These are phyloP conservation scores for Melastoma candidum DNA, from an alignment of 441 rosid genomes.

Conservation along the genomic window DNA sequence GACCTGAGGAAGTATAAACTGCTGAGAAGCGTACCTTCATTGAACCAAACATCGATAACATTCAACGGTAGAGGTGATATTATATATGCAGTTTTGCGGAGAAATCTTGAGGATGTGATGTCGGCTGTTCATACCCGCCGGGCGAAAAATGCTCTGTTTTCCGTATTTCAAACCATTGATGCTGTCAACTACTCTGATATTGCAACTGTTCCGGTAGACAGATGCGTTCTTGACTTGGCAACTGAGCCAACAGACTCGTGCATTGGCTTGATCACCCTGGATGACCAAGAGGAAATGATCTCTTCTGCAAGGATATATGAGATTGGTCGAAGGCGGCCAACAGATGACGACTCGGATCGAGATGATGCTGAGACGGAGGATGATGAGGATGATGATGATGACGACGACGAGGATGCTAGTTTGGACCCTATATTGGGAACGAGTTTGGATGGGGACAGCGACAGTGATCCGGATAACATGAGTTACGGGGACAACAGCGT, in stretches of 20 bases:
- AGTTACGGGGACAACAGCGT: conserved; percentile 54
- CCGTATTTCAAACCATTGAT: conserved; percentile 91
- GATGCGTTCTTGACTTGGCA: conserved; percentile 96
- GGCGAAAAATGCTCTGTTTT: conserved; percentile 68
- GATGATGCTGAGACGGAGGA: conserved; percentile 95
- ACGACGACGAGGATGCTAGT: conserved; percentile 40
- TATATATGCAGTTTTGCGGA: conserved; percentile 89
- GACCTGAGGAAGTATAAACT: conserved; percentile 81
- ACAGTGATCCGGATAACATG: conserved; percentile 63
- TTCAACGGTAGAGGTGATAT: conserved; percentile 88
- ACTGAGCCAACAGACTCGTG: conserved; percentile 91
- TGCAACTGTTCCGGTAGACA: conserved; percentile 82
- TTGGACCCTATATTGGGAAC: conserved; percentile 61
- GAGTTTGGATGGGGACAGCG: conserved; percentile 60
- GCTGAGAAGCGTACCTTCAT: conserved; percentile 83
- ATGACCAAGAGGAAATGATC: conserved; percentile 88
- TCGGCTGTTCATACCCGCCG: conserved; percentile 90
- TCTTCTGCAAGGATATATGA: conserved; percentile 95
- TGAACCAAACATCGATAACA: conserved; percentile 86
- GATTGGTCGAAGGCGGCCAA: conserved; percentile 88
- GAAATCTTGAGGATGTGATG: conserved; percentile 90
- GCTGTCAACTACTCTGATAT: conserved; percentile 93
- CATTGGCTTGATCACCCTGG: conserved; percentile 87
- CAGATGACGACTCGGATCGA: conserved; percentile 97
- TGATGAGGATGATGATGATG: conserved; percentile 61